These are phyloP conservation scores for Microcera coccophila DNA, from an alignment of 2,329 filamentous ascomycete genomes.

Conservation along the genomic window DNA sequence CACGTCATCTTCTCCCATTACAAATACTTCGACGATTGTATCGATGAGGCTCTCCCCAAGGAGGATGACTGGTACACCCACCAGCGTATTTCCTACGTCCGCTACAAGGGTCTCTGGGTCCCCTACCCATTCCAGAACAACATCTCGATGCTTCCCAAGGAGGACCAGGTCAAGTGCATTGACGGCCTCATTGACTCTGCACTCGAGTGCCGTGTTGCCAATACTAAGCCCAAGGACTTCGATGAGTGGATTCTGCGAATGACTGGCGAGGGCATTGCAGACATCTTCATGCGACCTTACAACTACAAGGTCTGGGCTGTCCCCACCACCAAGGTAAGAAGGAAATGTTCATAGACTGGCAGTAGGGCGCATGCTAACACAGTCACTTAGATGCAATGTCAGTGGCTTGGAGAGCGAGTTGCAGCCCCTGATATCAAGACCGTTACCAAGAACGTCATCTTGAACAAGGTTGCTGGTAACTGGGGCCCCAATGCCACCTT, in stretches of 20 bases:
- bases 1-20: conserved; percentile 99
- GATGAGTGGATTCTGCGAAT: conserved; percentile 97
- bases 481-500: conserved; percentile 99
- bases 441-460: conserved; percentile 88
- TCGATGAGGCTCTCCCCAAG: conserved; percentile 92
- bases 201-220: conserved; percentile 78
- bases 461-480: conserved; percentile 92
- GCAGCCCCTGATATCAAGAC: conserved; percentile 93
- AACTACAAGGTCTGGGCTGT: conserved; percentile 99
- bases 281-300: conserved; percentile 98
- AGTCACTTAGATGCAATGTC: conserved; percentile 82
- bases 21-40: conserved; percentile 99
- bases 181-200: conserved; percentile 95
- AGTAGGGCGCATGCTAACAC: background rate
- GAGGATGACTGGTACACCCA: conserved; percentile 95
- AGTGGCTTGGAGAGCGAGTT: conserved; percentile 97
- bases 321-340: conserved; percentile 82
- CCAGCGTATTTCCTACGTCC: conserved; percentile 98
- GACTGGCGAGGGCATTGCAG: conserved; percentile 82
- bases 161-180: conserved; percentile 91
- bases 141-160: conserved; percentile 95
- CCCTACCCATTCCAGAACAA: conserved; percentile 99
- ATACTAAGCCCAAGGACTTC: conserved; percentile 91
- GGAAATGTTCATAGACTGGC: background rate
- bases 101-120: conserved; percentile 94